These are phyloP conservation scores for Dendrobium huoshanense DNA, from an alignment of 106 monocot species.

Conservation along the genomic window DNA sequence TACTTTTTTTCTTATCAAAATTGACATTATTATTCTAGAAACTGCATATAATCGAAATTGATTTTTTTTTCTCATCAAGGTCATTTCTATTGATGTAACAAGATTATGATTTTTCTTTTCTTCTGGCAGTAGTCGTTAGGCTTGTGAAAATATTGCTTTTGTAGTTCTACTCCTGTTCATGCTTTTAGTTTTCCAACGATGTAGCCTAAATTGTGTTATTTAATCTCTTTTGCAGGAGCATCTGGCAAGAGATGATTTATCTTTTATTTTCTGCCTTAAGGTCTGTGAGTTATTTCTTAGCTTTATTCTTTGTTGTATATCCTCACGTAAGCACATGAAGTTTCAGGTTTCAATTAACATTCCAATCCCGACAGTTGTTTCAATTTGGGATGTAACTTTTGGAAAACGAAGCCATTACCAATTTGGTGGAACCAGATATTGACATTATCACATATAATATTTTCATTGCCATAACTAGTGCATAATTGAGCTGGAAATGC, in stretches of 20 bases:
- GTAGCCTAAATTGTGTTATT: not conserved
- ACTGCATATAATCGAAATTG: no score
- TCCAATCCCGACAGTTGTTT: not conserved
- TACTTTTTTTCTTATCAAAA: no score
- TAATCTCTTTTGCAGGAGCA: conserved; percentile 63
- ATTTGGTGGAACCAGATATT: not conserved
- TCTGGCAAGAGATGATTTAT: conserved; percentile 71
- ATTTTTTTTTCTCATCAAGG: not conserved
- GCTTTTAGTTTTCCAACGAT: not conserved
- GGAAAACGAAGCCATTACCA: not conserved
- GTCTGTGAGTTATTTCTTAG: conserved; percentile 31
- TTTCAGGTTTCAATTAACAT: not conserved
- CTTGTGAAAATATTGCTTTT: not conserved
- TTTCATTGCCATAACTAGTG: not conserved
- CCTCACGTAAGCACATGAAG: not conserved
- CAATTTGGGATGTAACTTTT: not conserved
- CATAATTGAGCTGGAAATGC: conserved; percentile 2
- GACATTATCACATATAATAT: not conserved
- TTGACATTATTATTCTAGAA: no score
- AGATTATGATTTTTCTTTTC: not conserved
- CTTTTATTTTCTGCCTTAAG: conserved; percentile 86
- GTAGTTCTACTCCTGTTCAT: not conserved
- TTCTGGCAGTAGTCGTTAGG: not conserved
- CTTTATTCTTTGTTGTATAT: not conserved
- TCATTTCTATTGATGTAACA: not conserved